Conservation (phyloP, 495 filamentous ascomycete genomes). For the Trichoderma asperelloides region DNA sequence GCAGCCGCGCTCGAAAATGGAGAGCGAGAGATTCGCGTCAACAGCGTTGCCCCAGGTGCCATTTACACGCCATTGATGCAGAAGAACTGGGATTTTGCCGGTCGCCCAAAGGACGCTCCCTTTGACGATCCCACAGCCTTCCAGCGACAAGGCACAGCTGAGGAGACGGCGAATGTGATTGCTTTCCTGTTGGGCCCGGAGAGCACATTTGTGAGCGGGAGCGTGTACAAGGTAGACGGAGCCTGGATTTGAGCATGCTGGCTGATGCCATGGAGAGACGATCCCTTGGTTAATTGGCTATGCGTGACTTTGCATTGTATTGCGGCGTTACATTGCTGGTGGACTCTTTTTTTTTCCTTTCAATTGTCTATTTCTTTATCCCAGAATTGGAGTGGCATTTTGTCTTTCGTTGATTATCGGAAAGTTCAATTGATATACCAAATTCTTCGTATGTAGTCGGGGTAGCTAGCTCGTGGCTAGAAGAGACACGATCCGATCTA, state of each 20-base stretch:
- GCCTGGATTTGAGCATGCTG: slow-evolving; percentile 11
- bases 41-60: slow-evolving; percentile 47
- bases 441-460: no score
- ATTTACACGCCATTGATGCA: slow-evolving; percentile 49
- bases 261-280: neutral
- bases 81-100: slow-evolving; percentile 24
- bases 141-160: slow-evolving; percentile 26
- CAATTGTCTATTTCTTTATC: neutral
- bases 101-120: slow-evolving; percentile 22
- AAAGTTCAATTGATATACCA: neutral
- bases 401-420: neutral
- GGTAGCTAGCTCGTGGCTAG: neutral
- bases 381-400: neutral
- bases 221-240: slow-evolving; percentile 27
- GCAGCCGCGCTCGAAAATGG: slow-evolving; percentile 51
- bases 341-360: neutral
- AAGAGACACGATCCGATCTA: neutral
- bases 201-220: slow-evolving; percentile 43
- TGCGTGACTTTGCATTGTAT: neutral
- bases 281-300: neutral
- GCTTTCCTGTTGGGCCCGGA: slow-evolving; percentile 49
- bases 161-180: slow-evolving; percentile 35
- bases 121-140: slow-evolving; percentile 31
- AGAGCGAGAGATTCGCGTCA: slow-evolving; percentile 44
- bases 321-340: neutral